These are phyloP conservation scores for Grigorovia transvaalensis DNA, from an alignment of 805 yeast genomes.

Conservation along the genomic window DNA sequence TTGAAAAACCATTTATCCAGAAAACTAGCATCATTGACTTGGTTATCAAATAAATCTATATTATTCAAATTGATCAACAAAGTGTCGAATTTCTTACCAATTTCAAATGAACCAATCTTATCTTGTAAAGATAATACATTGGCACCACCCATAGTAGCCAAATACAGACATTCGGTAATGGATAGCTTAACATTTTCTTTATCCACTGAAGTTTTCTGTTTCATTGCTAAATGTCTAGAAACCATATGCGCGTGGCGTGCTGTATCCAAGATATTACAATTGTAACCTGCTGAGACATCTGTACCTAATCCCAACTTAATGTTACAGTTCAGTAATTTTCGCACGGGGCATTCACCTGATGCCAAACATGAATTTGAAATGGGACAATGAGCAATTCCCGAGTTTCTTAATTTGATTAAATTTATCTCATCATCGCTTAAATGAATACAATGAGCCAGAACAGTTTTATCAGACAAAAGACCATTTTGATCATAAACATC, in stretches of 20 bases:
- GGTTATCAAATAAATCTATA: slow-evolving; percentile 72
- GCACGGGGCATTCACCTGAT: slow-evolving; percentile 81
- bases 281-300: slow-evolving; percentile 69
- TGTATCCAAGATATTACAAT: slow-evolving; percentile 51
- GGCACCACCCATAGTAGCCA: slow-evolving; percentile 91
- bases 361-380: slow-evolving; percentile 79
- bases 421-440: slow-evolving; percentile 53
- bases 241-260: slow-evolving; percentile 65
- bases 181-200: slow-evolving; percentile 36
- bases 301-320: slow-evolving; percentile 76
- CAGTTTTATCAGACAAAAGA: slow-evolving; percentile 53
- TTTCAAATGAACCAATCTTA: slow-evolving; percentile 56
- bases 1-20: slow-evolving; percentile 84
- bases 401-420: slow-evolving; percentile 40
- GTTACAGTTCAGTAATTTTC: slow-evolving; percentile 51
- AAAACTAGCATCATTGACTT: slow-evolving; percentile 33
- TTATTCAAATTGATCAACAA: slow-evolving; percentile 63
- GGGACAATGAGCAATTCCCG: slow-evolving; percentile 91
- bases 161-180: slow-evolving; percentile 60
- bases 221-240: slow-evolving; percentile 61
- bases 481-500: slow-evolving; percentile 62
- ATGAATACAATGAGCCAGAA: slow-evolving; percentile 85
- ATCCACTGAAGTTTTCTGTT: slow-evolving; percentile 30
- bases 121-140: slow-evolving; percentile 49
- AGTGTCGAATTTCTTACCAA: slow-evolving; percentile 76